Conservation (phyloP, 495 filamentous ascomycete genomes). For the Haplographium delicatum region DNA sequence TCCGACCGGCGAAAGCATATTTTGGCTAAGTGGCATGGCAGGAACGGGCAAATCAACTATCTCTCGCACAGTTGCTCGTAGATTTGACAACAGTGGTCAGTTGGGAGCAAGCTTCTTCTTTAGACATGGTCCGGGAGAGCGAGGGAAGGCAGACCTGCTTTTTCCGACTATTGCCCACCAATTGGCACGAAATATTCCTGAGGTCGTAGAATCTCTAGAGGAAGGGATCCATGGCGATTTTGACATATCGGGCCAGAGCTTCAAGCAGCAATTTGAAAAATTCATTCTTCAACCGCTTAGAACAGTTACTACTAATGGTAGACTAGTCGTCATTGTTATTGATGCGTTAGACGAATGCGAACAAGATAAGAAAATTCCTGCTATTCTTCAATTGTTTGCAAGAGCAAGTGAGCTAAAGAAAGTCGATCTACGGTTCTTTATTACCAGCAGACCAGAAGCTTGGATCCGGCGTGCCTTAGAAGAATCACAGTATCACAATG, state of each 20-base stretch:
- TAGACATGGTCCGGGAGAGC: slow-evolving; percentile 9
- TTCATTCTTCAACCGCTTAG: slow-evolving; percentile 15
- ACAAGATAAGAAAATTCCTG: too few species aligned
- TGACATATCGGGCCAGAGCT: slow-evolving; percentile 8
- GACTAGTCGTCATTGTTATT: slow-evolving; percentile 12
- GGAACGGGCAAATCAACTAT: slow-evolving; percentile 15
- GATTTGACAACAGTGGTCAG: background rate
- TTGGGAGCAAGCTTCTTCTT: slow-evolving; percentile 15
- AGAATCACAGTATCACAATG: background rate
- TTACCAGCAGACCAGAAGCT: background rate
- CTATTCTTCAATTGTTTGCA: background rate
- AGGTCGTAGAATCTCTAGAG: background rate
- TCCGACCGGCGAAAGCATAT: slow-evolving; percentile 15
- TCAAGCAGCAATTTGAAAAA: slow-evolving; percentile 15
- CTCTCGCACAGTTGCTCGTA: slow-evolving; percentile 19
- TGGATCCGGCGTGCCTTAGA: background rate
- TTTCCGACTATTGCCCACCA: slow-evolving; percentile 11
- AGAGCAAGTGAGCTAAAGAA: background rate
- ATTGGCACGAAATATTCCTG: background rate
- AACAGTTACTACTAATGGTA: background rate
- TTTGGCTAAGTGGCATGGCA: slow-evolving; percentile 28
- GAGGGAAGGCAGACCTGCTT: background rate
- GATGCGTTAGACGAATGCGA: slow-evolving; percentile 26
- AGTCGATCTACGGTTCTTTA: background rate
- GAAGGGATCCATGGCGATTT: slow-evolving; percentile 8